Evolutionary conservation across 148 eudicot genomes (phyloP), one percentile per base, ranked within the genome.

Genomic region (Drosera capensis): DNA sequence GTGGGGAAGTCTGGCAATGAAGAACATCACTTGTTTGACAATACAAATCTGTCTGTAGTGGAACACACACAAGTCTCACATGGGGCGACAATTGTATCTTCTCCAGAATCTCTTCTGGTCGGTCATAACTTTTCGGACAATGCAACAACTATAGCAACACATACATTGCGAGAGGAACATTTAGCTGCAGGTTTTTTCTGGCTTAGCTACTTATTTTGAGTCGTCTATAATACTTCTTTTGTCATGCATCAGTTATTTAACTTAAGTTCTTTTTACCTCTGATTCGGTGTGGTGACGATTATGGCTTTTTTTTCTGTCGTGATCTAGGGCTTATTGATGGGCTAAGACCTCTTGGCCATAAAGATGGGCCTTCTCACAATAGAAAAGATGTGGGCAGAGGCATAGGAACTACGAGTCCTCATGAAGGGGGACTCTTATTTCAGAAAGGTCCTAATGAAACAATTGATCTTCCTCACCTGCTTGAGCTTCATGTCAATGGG

Each of bases 321-420:
- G 49, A 48, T 23, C 48, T 71, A 67, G 79, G 70, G 59, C 55
- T 35, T 16, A 38, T 34, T 40, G 64, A 67, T 49, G 59, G 51
- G 46, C 60, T 64, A 31, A 51, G 48, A 43, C 57, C 64, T 59
- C 56, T 43, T 37, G 40, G 23, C 46, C 50, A 43, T 43, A 54
- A 40, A 59, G 65, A 63, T 26, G 71, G 57, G 40, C 30, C 57
- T 42, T 37, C 54, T 37, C 45, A 20, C 39, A 50, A 43, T 55
- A 65, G 58, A 28, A 64, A 64, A 46, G 67, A 60, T 21, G 25
- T 49, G 3, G 51, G 60, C 37, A 65, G 60, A 43, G 58, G 53
- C n/a, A 60, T 25, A 50, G 63, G 53, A 43, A 56, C 45, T 34
- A 29, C 45, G 45, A 47, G 51, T 51, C 67, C 56, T 39, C 55